These are phyloP conservation scores for Phytopythium chamaehyphon DNA, from an alignment of 352 stramenopile species.

Conservation along the genomic window DNA sequence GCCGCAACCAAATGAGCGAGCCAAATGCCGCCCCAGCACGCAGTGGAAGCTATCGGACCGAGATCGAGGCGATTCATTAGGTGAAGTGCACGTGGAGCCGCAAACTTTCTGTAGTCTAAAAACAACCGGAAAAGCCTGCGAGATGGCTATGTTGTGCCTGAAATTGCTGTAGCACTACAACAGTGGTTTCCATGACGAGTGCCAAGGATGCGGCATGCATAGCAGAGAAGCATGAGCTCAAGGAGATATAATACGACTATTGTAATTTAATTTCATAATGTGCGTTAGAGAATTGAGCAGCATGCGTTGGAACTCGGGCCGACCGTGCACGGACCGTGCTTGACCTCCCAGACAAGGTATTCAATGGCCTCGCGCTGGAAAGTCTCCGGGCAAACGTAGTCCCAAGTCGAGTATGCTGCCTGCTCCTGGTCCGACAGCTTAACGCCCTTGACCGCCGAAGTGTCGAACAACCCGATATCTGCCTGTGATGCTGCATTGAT, in stretches of 20 bases:
- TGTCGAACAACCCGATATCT: constrained; percentile 80
- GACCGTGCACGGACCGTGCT: constrained; percentile 68
- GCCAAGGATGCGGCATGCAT: no score
- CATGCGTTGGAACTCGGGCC: constrained; percentile 57
- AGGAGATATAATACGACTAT: neutral
- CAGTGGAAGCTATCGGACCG: neutral
- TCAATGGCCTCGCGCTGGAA: constrained; percentile 82
- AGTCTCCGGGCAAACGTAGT: constrained; percentile 69
- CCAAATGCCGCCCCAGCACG: neutral
- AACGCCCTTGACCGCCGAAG: constrained; percentile 60
- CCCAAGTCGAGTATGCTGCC: constrained; percentile 61
- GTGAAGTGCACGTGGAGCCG: no score
- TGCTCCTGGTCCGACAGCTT: constrained; percentile 73
- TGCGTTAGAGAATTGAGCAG: constrained; percentile 43
- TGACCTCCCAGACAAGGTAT: constrained; percentile 80
- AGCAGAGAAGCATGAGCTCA: no score
- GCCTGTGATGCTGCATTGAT: constrained; percentile 83
- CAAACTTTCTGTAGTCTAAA: no score
- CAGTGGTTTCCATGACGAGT: no score
- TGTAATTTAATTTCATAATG: constrained; percentile 12
- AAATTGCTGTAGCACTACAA: no score
- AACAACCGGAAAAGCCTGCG: no score
- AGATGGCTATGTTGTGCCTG: no score
- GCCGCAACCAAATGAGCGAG: constrained; percentile 6
- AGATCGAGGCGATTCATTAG: constrained; percentile 2